Percentiles rank a stretch among this genome's conserved stretches.
Evolutionary conservation across 768 basidiomycete species (phyloP).

Genomic region (Phylloporus sp.): DNA sequence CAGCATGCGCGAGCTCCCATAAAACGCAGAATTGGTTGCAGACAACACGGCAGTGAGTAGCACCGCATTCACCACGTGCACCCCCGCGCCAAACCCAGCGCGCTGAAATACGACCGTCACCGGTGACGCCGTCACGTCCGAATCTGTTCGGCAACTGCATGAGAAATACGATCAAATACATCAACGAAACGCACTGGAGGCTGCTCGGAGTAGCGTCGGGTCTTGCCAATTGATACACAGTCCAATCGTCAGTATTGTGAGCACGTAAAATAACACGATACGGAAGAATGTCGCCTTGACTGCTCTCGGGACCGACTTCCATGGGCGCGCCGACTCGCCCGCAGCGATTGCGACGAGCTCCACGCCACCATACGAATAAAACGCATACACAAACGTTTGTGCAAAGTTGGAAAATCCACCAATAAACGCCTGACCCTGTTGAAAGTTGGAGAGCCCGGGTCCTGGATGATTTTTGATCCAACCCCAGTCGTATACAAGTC

Average conservation of each 20-base stretch:
- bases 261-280: slow-evolving; percentile 60
- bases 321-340: slow-evolving; percentile 61
- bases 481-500: slow-evolving; percentile 61
- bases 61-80: slow-evolving; percentile 63
- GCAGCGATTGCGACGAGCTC: slow-evolving; percentile 73
- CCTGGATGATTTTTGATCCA: slow-evolving; percentile 56
- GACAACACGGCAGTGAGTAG: slow-evolving; percentile 64
- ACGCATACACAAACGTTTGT: slow-evolving; percentile 63
- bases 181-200: slow-evolving; percentile 33
- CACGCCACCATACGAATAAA: slow-evolving; percentile 66
- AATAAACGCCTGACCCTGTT: slow-evolving; percentile 47
- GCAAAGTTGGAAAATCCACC: slow-evolving; percentile 52
- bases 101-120: slow-evolving; percentile 61
- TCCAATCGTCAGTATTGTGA: slow-evolving; percentile 63
- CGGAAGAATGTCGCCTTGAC: slow-evolving; percentile 68
- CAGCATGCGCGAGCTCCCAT: slow-evolving; percentile 60
- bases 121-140: slow-evolving; percentile 54
- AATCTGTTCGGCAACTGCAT: slow-evolving; percentile 27
- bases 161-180: no score
- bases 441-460: slow-evolving; percentile 51
- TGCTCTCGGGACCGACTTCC: slow-evolving; percentile 59
- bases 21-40: slow-evolving; percentile 64
- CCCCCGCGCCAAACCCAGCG: slow-evolving; percentile 59
- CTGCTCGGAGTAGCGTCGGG: slow-evolving; percentile 46
- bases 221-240: slow-evolving; percentile 61